These are phyloP conservation scores for Podila epicladia DNA, from an alignment of 192 early-diverging fungal genomes.

Conservation along the genomic window DNA sequence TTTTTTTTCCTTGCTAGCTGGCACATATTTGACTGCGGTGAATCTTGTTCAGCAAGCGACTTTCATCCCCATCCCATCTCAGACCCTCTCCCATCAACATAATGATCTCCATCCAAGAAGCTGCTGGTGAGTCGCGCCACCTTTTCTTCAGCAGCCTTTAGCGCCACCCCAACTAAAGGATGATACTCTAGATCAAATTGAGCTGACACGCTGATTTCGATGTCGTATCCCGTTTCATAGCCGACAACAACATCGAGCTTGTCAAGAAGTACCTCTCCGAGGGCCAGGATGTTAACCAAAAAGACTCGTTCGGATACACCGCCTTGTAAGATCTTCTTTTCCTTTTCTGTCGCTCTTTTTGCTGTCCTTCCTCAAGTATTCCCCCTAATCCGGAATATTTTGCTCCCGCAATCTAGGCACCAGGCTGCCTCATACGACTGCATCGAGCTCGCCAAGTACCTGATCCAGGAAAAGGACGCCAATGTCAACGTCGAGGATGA, in stretches of 20 bases:
- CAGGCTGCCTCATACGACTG: conserved; percentile 84
- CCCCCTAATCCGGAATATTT: not conserved
- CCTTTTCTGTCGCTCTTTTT: too few species aligned
- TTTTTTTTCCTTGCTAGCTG: too few species aligned
- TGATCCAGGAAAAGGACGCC: conserved; percentile 65
- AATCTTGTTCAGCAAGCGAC: not conserved
- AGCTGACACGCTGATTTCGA: not conserved
- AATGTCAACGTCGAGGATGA: conserved; percentile 77
- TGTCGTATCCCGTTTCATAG: conserved; percentile 1
- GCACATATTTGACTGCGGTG: too few species aligned
- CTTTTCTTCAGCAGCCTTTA: too few species aligned
- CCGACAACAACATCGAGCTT: conserved; percentile 35
- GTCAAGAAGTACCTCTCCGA: conserved; percentile 59
- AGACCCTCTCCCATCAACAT: not conserved
- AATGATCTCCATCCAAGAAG: conserved; percentile 1
- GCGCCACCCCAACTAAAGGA: not conserved
- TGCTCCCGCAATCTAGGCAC: conserved; percentile 28
- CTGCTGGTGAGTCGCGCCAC: not conserved
- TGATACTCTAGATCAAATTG: not conserved
- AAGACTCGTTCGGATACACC: conserved; percentile 86
- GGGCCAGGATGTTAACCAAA: conserved; percentile 67
- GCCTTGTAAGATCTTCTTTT: conserved; percentile 64
- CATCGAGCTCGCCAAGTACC: conserved; percentile 68
- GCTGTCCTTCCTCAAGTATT: not conserved
- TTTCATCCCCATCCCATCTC: not conserved